phyloP scores from a whole-genome alignment of 2,329 filamentous ascomycete genomes.

The Botrytis tulipae region DNA sequence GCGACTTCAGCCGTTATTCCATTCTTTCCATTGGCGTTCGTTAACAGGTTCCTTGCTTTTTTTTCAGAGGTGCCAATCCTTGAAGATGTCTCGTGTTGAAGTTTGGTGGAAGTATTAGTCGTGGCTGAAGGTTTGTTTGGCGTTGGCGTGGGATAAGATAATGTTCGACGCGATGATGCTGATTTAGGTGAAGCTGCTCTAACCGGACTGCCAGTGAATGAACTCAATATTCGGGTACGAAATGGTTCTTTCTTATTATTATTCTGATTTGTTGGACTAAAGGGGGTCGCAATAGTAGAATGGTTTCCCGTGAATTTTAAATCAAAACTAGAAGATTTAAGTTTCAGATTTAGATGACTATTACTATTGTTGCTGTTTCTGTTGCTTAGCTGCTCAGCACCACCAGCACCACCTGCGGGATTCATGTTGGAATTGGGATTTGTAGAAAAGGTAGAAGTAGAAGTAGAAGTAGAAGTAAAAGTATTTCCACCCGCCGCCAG shows the following conservation, averaged over 20 bases:
- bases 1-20: constrained; percentile 20
- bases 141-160: constrained; percentile 20
- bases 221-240: constrained; percentile 13
- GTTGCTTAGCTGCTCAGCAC: background rate
- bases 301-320: constrained; percentile 21
- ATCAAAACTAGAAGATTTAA: constrained; percentile 22
- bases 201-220: constrained; percentile 15
- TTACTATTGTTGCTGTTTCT: background rate
- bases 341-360: constrained; percentile 20
- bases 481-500: background rate
- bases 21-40: constrained; percentile 23
- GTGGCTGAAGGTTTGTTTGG: constrained; percentile 4
- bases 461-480: background rate
- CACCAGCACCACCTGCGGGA: no score
- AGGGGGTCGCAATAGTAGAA: constrained; percentile 16
- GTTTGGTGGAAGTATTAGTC: background rate
- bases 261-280: constrained; percentile 17
- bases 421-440: background rate
- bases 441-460: no score
- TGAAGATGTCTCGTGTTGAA: constrained; percentile 6
- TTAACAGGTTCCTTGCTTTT: constrained; percentile 23
- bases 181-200: constrained; percentile 14
- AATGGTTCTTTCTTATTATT: constrained; percentile 18
- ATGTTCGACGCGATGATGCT: constrained; percentile 18
- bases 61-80: background rate